phyloP scores from a whole-genome alignment of 352 stramenopile species.

The Elongisporangium prolatum region DNA sequence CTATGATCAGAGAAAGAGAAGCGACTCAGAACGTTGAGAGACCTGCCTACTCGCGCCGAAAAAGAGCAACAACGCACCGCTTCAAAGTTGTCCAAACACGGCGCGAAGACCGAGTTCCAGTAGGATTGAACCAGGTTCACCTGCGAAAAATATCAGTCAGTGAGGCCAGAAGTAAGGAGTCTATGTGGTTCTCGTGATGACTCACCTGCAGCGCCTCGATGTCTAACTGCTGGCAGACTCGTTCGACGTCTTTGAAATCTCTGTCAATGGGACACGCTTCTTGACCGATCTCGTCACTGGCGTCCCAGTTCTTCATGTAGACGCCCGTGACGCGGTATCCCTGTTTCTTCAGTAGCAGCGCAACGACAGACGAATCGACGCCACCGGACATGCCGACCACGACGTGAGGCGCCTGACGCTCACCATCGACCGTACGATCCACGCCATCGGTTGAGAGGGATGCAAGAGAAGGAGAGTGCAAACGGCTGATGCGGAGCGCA shows the following conservation, averaged over 20 bases:
- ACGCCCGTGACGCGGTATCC: conserved; percentile 93
- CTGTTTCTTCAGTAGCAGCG: conserved; percentile 87
- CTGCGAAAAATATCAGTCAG: conserved; percentile 14
- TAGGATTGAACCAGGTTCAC: conserved; percentile 94
- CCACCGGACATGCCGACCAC: conserved; percentile 97
- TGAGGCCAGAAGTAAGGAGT: conserved; percentile 1
- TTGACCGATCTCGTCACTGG: conserved; percentile 87
- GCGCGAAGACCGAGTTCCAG: conserved; percentile 97
- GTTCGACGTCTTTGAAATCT: conserved; percentile 92
- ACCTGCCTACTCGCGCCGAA: neutral
- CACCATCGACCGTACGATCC: neutral
- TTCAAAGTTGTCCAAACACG: conserved; percentile 91
- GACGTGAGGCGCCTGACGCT: conserved; percentile 39
- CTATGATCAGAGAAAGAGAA: conserved; percentile 5
- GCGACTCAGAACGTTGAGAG: neutral
- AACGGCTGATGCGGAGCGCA: neutral
- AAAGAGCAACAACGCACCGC: conserved; percentile 15
- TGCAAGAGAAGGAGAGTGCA: neutral
- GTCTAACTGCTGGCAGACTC: conserved; percentile 88
- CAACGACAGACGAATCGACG: conserved; percentile 97
- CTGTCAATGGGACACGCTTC: conserved; percentile 83
- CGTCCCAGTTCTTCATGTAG: conserved; percentile 99
- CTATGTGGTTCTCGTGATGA: neutral
- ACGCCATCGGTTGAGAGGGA: conserved; percentile 3
- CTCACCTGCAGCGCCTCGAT: conserved; percentile 82